These are phyloP conservation scores for Kurtzmaniella quercitrusa DNA, from an alignment of 1,139 yeast species.

Conservation along the genomic window DNA sequence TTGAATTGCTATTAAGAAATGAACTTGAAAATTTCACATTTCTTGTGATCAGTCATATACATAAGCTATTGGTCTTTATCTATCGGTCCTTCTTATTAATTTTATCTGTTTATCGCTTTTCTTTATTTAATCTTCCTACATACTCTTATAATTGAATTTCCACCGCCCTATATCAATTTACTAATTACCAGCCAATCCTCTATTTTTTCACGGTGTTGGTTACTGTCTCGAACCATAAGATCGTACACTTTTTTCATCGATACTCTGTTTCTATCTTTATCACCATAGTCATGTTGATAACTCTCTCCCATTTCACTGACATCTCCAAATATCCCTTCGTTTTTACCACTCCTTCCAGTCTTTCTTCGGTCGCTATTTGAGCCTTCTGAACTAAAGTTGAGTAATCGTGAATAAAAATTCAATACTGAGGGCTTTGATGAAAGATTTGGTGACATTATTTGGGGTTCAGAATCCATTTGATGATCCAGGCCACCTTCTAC, in stretches of 20 bases:
- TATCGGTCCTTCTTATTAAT: too few relatives aligned
- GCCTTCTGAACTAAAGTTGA: conserved; percentile 2
- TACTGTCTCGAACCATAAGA: conserved; percentile 13
- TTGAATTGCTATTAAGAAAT: too few relatives aligned
- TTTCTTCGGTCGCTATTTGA: background rate
- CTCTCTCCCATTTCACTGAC: conserved; percentile 16
- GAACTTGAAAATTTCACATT: too few relatives aligned
- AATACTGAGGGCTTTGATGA: conserved; percentile 3
- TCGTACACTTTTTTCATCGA: conserved; percentile 27
- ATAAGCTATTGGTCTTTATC: too few relatives aligned
- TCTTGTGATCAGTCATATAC: too few relatives aligned
- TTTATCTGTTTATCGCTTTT: too few relatives aligned
- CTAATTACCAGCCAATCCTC: conserved; percentile 46
- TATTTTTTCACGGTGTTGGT: conserved; percentile 25
- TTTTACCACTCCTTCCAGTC: background rate
- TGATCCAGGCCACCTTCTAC: conserved; percentile 6
- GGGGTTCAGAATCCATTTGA: conserved; percentile 1
- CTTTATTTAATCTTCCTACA: too few relatives aligned
- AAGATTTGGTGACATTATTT: background rate
- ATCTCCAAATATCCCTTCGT: conserved; percentile 17
- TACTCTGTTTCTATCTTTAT: conserved; percentile 13
- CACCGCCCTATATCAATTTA: conserved; percentile 15
- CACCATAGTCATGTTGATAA: background rate
- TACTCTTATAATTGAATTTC: too few relatives aligned
- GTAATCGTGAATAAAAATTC: conserved; percentile 5